Conservation (phyloP, 1,284 basidiomycete genomes). For the Malassezia obtusa region DNA sequence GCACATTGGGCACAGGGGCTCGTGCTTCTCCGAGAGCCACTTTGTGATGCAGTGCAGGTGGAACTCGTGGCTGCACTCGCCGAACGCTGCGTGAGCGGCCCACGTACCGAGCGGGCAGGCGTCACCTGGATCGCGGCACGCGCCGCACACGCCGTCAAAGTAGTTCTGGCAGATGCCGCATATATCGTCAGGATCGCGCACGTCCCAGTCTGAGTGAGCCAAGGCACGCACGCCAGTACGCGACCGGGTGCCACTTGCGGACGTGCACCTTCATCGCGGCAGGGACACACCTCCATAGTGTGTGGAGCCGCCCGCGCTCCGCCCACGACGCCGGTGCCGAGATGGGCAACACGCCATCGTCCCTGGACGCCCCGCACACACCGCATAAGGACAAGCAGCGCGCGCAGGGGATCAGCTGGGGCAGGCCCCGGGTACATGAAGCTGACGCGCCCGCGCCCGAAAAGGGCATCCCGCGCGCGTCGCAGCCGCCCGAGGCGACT, state of each 20-base stretch:
- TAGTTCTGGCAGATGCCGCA: conserved; percentile 48
- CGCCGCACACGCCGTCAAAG: conserved; percentile 45
- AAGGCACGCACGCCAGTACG: conserved; percentile 39
- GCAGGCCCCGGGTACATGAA: no score
- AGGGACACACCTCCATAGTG: background rate
- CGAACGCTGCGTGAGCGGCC: conserved; percentile 28
- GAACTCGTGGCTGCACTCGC: conserved; percentile 46
- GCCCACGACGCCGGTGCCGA: background rate
- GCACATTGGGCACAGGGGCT: conserved; percentile 17
- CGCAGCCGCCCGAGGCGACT: background rate
- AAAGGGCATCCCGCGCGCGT: background rate
- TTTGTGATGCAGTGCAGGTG: conserved; percentile 46
- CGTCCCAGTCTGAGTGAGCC: conserved; percentile 35
- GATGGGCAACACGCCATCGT: conserved; percentile 15
- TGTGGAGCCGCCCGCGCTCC: background rate
- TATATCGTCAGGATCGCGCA: conserved; percentile 45
- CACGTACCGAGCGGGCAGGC: conserved; percentile 13
- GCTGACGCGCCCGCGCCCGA: background rate
- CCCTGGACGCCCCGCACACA: background rate
- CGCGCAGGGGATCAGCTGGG: no score
- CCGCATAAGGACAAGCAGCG: background rate
- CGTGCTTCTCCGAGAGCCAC: conserved; percentile 38
- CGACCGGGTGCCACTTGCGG: conserved; percentile 40
- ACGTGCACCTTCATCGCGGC: conserved; percentile 43
- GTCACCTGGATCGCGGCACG: conserved; percentile 43